Evolutionary conservation across 1,284 basidiomycete genomes (phyloP), one percentile per base, ranked within the genome.

Genomic region (Cystobasidium pallidum): DNA sequence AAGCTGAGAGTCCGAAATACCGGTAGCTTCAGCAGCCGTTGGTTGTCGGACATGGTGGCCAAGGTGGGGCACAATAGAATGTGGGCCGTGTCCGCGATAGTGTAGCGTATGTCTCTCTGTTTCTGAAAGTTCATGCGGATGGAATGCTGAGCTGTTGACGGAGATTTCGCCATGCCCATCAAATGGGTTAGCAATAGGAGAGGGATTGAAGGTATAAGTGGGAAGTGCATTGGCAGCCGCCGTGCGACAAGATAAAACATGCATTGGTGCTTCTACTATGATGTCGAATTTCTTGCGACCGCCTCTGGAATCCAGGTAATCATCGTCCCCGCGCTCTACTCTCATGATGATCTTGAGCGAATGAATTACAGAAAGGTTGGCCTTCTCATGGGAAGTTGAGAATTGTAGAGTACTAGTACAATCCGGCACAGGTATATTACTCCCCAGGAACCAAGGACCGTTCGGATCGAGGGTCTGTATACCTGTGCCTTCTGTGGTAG

Each of bases 281-380:
- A 72, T 75, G 41, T 75, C 74, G 57, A 77, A 74, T 39, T 82
- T 81, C 81, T 92, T 93, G 74, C 87, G 84, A 79, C 86, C 89
- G 49, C 89, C 87, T 80, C 87, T 88, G 17, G 85, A 77, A 77
- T 92, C 91, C 7, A 89, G 65, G 36, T 85, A 83, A 30, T 81
- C 75, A 76, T 88, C 87, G 77, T 91, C 90, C 0, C 90, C 91
- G 47, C 89, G 85, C 81, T 94, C 90, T 17, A 97, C 90, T 19
- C 94, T 85, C 75, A 98, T 87, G 15, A 90, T 85, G 58, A 94
- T 85, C 82, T 93, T 93, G 75, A 99, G 83, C 74, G 85, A 82
- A 81, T 99, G 95, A 1, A 85, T 84, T 32, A 96, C 86, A 19
- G 85, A 82, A 75, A 97, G 88, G 78, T 92, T 92, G 73, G 90